A percentile compares a stretch with the other conserved stretches of the same genome.
These are phyloP conservation scores for Bauhinia variegata DNA, from an alignment of 306 rosid species.

Conservation along the genomic window DNA sequence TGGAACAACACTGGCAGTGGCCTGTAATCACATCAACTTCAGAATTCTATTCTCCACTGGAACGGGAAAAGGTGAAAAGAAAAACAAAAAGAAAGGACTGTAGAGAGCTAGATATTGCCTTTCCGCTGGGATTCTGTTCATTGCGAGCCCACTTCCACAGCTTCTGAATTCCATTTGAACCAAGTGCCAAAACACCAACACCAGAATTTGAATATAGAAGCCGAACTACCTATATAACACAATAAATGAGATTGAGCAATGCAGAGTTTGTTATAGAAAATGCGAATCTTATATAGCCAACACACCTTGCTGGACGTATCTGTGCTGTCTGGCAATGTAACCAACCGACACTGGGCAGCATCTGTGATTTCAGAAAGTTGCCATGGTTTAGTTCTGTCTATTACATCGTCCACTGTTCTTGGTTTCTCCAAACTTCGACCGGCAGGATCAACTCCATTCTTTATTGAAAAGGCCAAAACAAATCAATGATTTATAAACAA, in stretches of 20 bases:
- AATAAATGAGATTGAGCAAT: conserved; percentile 5
- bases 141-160: conserved; percentile 87
- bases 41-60: conserved; percentile 40
- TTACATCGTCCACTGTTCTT: conserved; percentile 60
- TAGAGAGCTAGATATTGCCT: conserved; percentile 50
- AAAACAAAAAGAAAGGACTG: conserved; percentile 25
- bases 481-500: conserved; percentile 34
- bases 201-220: conserved; percentile 82
- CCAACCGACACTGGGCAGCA: conserved; percentile 69
- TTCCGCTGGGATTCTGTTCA: conserved; percentile 70
- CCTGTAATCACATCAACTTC: conserved; percentile 57
- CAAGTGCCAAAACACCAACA: conserved; percentile 84
- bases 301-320: conserved; percentile 83
- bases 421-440: conserved; percentile 66
- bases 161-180: conserved; percentile 82
- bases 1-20: conserved; percentile 81
- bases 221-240: conserved; percentile 62
- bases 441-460: conserved; percentile 70
- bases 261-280: conserved; percentile 23
- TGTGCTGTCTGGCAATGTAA: conserved; percentile 73
- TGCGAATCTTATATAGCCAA: conserved; percentile 25
- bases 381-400: conserved; percentile 73
- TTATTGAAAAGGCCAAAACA: conserved; percentile 41
- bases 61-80: conserved; percentile 3
- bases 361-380: conserved; percentile 82